Base-by-base conservation (phyloP, 805 yeast species). In the Candida jianshihensis region DNA sequence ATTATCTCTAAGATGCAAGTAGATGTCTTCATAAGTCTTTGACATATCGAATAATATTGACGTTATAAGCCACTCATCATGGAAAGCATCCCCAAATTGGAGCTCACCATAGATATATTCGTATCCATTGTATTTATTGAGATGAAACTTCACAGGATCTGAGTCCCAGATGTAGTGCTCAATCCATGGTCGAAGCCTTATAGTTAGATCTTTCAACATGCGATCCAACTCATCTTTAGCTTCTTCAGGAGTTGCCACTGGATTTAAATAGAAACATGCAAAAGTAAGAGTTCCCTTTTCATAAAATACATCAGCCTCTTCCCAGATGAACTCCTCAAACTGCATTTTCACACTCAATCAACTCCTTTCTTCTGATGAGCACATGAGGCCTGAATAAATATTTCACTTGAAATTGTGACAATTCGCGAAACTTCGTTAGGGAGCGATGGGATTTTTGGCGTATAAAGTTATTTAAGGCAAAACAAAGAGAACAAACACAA, bases 11-110 rank as follows among this genome's bases (percentile, higher is more conserved):
- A 63, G 41, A 27, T 66, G 71, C 5, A 74, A 61, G 47, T 59
- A 72, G 3, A 73, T 35, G 37, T 64, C 68, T 34, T 44, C 57
- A 36, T 44, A 42, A 2, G 56, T 43, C 18, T 24, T 43, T 5
- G 70, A 58, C 35, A 72, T 58, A 4, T 61, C 52, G 39, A 54
- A 57, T 6, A 77, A 47, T 1, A 75, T 34, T 6, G 59, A 51
- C 1, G 68, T 51, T 5, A 75, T 42, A 6, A 78, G 48, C 55
- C 68, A 57, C 38, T 69, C 71, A 45, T 76, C 81, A 11, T 56
- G 59, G 16, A 58, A 38, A 12, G 59, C 51, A 22, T 66, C 70
- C 16, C 72, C 77, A 38, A 64, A 68, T 1, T 49, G 61, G n/a
- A 68, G 40, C 26, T 60, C 61, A 0, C 73, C 71, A 34, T 48